Base-by-base conservation (phyloP, 345 rosid species). In the Corchorus olitorius region DNA sequence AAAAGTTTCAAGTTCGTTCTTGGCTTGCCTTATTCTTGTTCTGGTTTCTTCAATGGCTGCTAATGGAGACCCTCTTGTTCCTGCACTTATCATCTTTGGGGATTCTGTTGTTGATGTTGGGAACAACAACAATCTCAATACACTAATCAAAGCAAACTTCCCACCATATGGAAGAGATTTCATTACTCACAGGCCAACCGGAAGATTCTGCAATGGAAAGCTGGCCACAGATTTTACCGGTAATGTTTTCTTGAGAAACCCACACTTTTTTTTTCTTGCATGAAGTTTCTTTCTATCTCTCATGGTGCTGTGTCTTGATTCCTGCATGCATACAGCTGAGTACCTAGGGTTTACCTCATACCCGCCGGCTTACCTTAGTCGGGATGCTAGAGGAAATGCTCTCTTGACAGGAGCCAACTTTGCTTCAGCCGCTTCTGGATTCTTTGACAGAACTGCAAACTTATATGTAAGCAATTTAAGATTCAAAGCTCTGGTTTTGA, bases 151-250 rank as follows among this genome's bases (percentile, higher is more conserved):
- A 81, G 91, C 98, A 65, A 90, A 93, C 79, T 93, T 95, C 81
- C 97, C 88, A 75, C 99, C 99, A 33, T 95, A 92, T 59, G 99
- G 99, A 76, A 86, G 99, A 83, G 99, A 95, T 78, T 95, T 90
- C 61, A 82, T 81, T 75, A 76, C 72, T 78, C 96, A 88, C 81
- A 80, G 6, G 48, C 92, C 99, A 54, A 93, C 97, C 3, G 98
- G 98, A 80, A 87, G 99, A 79, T 95, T 95, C 87, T 87, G 97
- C 83, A 93, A 95, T 58, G 98, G 98, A 39, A 95, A 89, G 77
- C 88, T 93, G 12, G 90, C 98, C 65, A 84, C 89, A 8, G 98
- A 93, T 83, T 92, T 95, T 83, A 77, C 91, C 0, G 92, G 99
- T 93, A 76, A 67, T 6, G 6, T 70, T 53, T n/a, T n/a, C 62